Evolutionary conservation across 768 basidiomycete species (phyloP), one percentile per base, ranked within the genome.

Genomic region (Suillus subalutaceus): DNA sequence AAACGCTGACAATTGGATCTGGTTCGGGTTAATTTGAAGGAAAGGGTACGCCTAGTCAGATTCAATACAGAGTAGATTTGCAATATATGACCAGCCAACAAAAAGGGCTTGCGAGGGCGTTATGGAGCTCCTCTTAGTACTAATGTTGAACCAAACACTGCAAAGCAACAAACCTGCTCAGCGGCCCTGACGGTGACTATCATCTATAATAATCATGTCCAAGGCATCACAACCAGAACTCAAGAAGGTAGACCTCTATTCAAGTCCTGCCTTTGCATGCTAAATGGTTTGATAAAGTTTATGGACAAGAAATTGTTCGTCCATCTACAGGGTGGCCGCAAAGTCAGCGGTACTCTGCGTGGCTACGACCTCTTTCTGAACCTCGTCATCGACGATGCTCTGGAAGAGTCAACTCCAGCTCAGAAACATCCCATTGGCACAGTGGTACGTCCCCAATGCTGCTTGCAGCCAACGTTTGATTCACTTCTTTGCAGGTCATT

Each of bases 291-390:
- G 46, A 66, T 59, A 32, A 53, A 99, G 93, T 99, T 97, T 77
- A 99, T 99, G 96, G 97, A 99, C 86, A 97, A 98, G 83, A 93
- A 91, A 74, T 82, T 99, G 71, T 96, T 96, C 79, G 84, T 99
- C 73, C 89, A 97, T 80, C 83, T 99, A 8, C 96, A 97, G 76
- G 94, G 93, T 57, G 95, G 95, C 64, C 90, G 97, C 74, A 94
- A 94, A 86, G 93, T 99, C 73, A 95, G 93, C 81, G 97, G 97
- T 63, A 90, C 89, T 16, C 82, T 99, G 61, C 90, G 97, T 68
- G 97, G 97, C 62, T 99, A 97, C 79, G 97, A 99, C 83, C 91
- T 99, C 69, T 99, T 99, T 84, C 82, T 99, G 76, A 99, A 99
- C 79, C 85, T 99, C 46, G 97, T 99, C 70, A 89, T 99, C 77